Evolutionary conservation across 2,329 filamentous ascomycete species (phyloP), one percentile per base, ranked within the genome.

Genomic region (Dothidotthia symphoricarpi): DNA sequence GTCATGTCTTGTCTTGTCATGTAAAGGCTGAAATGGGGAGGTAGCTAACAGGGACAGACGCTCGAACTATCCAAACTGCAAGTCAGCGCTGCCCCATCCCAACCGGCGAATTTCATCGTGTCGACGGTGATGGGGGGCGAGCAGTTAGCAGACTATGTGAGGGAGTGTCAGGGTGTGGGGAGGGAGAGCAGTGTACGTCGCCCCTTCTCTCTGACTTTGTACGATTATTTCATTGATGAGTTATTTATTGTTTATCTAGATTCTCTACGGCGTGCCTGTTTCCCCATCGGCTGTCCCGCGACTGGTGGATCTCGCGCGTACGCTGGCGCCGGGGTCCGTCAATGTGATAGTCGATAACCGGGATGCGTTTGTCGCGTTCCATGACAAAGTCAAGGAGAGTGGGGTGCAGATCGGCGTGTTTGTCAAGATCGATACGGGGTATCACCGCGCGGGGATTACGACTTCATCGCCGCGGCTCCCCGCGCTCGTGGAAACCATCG

Each of bases 91-190:
- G 13, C 30, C 6, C 36, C 40, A 5, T 64, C 74, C 17, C 54
- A 68, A 30, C 75, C 77, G 4, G 68, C 74, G 14, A 81, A 83
- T 25, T 71, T 91, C 36, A 75, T 90, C 24, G 81, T 83, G 1
- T 90, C 85, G 1, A 93, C 87, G 0, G 50, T 90, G n/a, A 69
- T 78, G 2, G 87, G 91, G 65, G 81, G 82, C 1, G 86, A 91
- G 60, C 75, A 78, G 34, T 67, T 90, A 5, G 43, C 79, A 6
- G 79, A 78, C 0, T 73, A 82, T 27, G 66, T 90, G 1, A 62
- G 74, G 9, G 75, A 83, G 39, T 81, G 80, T 47, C 74, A 78
- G 54, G 51, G 59, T 0, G 61, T 69, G 28, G 78, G 77, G 3
- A 72, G 81, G 6, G 56, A 66, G 12, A 73, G 83, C 35, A 86